Evolutionary conservation across 2,329 filamentous ascomycete genomes (phyloP).

Genomic region (Sarocladium brachiariae): DNA sequence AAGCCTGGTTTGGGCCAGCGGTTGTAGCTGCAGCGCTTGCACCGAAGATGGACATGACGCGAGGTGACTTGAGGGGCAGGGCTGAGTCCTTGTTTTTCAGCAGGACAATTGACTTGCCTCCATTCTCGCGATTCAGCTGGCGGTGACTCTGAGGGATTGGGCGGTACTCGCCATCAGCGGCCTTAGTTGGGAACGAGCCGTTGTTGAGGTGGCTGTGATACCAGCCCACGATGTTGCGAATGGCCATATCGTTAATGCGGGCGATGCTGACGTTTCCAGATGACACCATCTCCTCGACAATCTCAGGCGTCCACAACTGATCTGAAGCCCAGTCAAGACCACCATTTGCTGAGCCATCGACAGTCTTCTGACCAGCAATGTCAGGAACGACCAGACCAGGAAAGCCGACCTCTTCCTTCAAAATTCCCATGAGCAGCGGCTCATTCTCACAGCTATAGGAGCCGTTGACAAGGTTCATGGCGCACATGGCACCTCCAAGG

Average conservation of each 20-base stretch:
- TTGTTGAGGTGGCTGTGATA: constrained; percentile 42
- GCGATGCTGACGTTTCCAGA: constrained; percentile 36
- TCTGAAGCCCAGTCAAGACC: constrained; percentile 19
- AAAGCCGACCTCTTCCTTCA: constrained; percentile 34
- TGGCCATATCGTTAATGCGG: constrained; percentile 39
- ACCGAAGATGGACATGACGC: constrained; percentile 50
- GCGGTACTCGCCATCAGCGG: constrained; percentile 39
- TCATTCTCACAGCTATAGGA: constrained; percentile 30
- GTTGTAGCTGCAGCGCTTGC: constrained; percentile 45
- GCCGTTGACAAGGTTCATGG: constrained; percentile 36
- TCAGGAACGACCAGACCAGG: constrained; percentile 36
- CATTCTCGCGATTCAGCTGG: constrained; percentile 48
- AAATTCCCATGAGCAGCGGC: constrained; percentile 26
- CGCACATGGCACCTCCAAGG: constrained; percentile 46
- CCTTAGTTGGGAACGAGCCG: constrained; percentile 32
- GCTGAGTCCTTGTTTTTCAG: constrained; percentile 62
- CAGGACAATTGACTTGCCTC: constrained; percentile 53
- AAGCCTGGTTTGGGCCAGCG: constrained; percentile 57
- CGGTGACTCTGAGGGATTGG: constrained; percentile 48
- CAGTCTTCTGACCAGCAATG: constrained; percentile 28
- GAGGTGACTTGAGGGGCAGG: constrained; percentile 51
- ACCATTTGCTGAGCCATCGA: constrained; percentile 19
- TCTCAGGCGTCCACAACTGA: constrained; percentile 51
- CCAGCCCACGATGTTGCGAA: constrained; percentile 49
- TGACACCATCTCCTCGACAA: constrained; percentile 38